phyloP scores from a whole-genome alignment of 768 basidiomycete species.

The Amanita fuliginea region DNA sequence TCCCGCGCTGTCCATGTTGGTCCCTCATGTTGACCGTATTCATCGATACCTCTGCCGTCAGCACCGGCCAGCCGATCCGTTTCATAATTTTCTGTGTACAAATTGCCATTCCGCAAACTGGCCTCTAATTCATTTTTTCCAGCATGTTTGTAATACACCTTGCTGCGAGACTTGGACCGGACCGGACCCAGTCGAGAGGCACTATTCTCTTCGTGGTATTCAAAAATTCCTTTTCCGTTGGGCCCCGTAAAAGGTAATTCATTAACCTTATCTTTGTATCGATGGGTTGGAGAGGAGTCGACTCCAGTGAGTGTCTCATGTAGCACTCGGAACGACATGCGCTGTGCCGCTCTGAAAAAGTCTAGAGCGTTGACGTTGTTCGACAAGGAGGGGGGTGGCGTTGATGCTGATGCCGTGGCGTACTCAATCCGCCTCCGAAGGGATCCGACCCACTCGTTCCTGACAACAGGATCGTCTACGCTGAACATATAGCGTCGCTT shows the following conservation, averaged over 20 bases:
- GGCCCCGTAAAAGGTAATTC: slow-evolving; percentile 3
- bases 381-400: slow-evolving; percentile 19
- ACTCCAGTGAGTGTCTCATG: slow-evolving; percentile 69
- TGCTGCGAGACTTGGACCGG: slow-evolving; percentile 64
- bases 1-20: slow-evolving; percentile 74
- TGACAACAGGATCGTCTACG: slow-evolving; percentile 67
- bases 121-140: slow-evolving; percentile 57
- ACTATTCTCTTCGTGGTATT: slow-evolving; percentile 7
- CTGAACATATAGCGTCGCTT: slow-evolving; percentile 95
- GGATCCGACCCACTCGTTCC: slow-evolving; percentile 63
- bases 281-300: slow-evolving; percentile 6
- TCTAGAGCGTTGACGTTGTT: slow-evolving; percentile 25
- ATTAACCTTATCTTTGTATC: slow-evolving; percentile 5
- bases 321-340: slow-evolving; percentile 71
- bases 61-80: slow-evolving; percentile 17
- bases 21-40: slow-evolving; percentile 28
- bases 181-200: slow-evolving; percentile 18
- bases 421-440: slow-evolving; percentile 59
- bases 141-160: slow-evolving; percentile 50
- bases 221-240: slow-evolving; percentile 1
- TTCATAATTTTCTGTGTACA: slow-evolving; percentile 18
- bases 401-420: slow-evolving; percentile 21
- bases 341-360: slow-evolving; percentile 58
- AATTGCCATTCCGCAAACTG: slow-evolving; percentile 13
- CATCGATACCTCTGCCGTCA: slow-evolving; percentile 16